These are phyloP conservation scores for Acanthamoeba castellanii DNA, from an alignment of 208 protist species.

Conservation along the genomic window DNA sequence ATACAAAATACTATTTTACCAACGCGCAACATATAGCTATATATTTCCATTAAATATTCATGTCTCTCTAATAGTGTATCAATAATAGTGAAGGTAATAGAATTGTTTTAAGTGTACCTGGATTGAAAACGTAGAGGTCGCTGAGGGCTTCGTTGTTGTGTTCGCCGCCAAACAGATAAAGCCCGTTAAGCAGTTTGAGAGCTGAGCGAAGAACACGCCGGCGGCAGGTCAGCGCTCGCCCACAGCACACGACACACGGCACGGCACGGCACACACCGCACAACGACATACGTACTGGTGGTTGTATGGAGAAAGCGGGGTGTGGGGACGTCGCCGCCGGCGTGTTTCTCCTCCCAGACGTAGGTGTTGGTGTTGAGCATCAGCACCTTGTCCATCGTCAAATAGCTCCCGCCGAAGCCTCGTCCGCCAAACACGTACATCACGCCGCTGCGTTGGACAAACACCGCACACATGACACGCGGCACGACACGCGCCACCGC, in stretches of 20 bases:
- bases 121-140: slow-evolving; percentile 40
- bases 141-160: slow-evolving; percentile 16
- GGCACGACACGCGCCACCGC: background rate
- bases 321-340: background rate
- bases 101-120: background rate
- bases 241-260: background rate
- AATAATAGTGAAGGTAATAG: background rate
- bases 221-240: background rate
- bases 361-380: slow-evolving; percentile 11
- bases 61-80: too few relatives aligned
- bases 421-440: slow-evolving; percentile 56
- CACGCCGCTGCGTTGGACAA: background rate
- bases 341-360: slow-evolving; percentile 27
- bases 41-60: too few relatives aligned
- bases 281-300: background rate
- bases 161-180: slow-evolving; percentile 44
- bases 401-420: background rate
- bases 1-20: background rate
- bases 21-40: background rate
- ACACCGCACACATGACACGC: too few relatives aligned
- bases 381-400: background rate
- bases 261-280: background rate
- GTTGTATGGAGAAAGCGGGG: background rate
- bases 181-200: background rate
- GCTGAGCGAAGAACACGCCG: background rate